A percentile compares a stretch with the other conserved stretches of the same genome.
Evolutionary conservation across 768 basidiomycete genomes (phyloP).

Genomic region (Tricholoma matsutake): DNA sequence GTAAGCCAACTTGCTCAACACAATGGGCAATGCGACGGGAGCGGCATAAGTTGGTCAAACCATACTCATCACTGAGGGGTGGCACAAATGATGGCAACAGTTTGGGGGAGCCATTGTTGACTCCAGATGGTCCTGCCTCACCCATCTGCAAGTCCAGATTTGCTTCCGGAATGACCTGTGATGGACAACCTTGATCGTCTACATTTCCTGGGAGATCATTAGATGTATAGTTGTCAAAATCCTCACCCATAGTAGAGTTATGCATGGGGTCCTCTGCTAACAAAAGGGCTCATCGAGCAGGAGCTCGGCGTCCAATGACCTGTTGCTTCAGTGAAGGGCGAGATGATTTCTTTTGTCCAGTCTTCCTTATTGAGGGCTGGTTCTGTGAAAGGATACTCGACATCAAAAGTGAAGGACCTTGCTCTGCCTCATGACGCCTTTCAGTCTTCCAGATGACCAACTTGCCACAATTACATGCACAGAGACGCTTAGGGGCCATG

Average conservation of each 20-base stretch:
- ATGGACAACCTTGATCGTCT: background rate
- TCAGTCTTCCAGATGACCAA: background rate
- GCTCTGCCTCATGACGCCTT: background rate
- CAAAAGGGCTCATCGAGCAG: background rate
- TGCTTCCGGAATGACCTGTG: background rate
- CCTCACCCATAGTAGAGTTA: background rate
- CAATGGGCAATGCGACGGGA: background rate
- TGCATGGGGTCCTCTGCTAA: background rate
- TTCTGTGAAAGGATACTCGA: background rate
- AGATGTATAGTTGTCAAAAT: background rate
- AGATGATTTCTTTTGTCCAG: background rate
- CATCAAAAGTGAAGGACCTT: background rate
- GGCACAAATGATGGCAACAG: no score
- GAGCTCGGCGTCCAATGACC: background rate
- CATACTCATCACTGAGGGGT: no score
- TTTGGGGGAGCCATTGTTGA: no score
- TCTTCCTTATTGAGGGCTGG: background rate
- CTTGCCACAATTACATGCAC: constrained; percentile 1
- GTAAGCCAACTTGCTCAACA: background rate
- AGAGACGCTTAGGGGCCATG: background rate
- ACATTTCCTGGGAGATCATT: background rate
- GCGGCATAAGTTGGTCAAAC: no score
- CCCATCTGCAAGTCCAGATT: constrained; percentile 1
- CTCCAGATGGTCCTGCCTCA: background rate
- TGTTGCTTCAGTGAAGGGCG: background rate